Conservation (phyloP, 352 stramenopile genomes). For the Pythium rishiriense region DNA sequence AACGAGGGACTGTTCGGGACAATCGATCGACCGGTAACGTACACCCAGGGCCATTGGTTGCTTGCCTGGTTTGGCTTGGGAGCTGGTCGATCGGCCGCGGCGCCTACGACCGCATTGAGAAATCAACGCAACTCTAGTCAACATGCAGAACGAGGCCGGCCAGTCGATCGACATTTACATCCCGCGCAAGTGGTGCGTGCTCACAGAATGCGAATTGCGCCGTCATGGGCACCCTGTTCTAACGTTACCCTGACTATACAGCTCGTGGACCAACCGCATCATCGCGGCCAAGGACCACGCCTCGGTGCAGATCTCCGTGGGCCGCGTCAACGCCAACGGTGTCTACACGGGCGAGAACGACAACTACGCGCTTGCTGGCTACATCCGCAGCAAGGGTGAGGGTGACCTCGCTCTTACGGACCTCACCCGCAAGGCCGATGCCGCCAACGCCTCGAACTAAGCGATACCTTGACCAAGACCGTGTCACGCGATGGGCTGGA, state of each 20-base stretch:
- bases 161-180: constrained; percentile 99
- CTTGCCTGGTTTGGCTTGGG: constrained; percentile 4
- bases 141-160: constrained; percentile 98
- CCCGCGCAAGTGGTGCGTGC: constrained; percentile 94
- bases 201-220: too few species aligned
- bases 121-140: constrained; percentile 63
- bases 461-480: constrained; percentile 7
- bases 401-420: constrained; percentile 93
- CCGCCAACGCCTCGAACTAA: constrained; percentile 60
- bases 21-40: constrained; percentile 66
- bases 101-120: constrained; percentile 37
- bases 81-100: background rate
- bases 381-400: constrained; percentile 96
- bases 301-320: constrained; percentile 98
- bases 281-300: constrained; percentile 97
- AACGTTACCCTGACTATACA: constrained; percentile 22
- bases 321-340: constrained; percentile 96
- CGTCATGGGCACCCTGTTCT: too few species aligned
- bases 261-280: constrained; percentile 98
- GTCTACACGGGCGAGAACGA: constrained; percentile 96
- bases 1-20: constrained; percentile 16
- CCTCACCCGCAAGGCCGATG: constrained; percentile 68
- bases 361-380: constrained; percentile 94
- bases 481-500: background rate
- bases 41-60: constrained; percentile 84